Evolutionary conservation across 2,329 filamentous ascomycete genomes (phyloP), one percentile per base, ranked within the genome.

Genomic region (Ophiocordyceps camponoti-leonardi): DNA sequence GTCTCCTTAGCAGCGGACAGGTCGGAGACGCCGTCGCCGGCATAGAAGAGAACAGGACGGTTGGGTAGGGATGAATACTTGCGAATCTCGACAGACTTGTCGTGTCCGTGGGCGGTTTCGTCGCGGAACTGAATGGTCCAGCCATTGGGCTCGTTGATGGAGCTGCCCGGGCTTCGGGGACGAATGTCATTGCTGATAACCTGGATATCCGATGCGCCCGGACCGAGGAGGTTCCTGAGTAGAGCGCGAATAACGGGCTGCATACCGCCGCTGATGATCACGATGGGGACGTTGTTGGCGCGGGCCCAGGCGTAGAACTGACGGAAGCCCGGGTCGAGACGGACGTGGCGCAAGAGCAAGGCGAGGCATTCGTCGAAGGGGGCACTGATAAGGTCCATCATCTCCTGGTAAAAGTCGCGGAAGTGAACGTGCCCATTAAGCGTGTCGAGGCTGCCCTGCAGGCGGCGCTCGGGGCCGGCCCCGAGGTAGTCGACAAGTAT

Each of bases 221-320:
- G 63, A n/a, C 88, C 90, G 4, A 96, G 71, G 44, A 94, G 72
- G 54, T 83, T 79, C 50, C 81, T 75, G 48, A 98, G 71, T 51
- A 96, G 71, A 16, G 84, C 86, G 49, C 80, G 77, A 61, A 98
- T 95, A 54, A 96, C 77, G 35, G 90, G 90, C 54, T 79, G 74
- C 92, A 98, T 96, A 51, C 92, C 92, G 41, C 84, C 86, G 50
- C 83, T 92, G 31, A 98, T 71, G 20, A 98, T 84, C 19, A 96
- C 87, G 50, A 95, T 83, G 23, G 92, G 92, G 14, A 96, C 79
- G 60, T 94, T 88, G 65, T 90, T 80, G 51, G 72, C 70, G 50
- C 79, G 73, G 30, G 82, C 76, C 85, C 86, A 98, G 53, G 77
- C 65, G 66, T 87, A 90, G 66, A 96, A 98, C 54, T 83, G 77